phyloP scores from a whole-genome alignment of 768 basidiomycete species.

The Rubroboletus pulcherrimus region DNA sequence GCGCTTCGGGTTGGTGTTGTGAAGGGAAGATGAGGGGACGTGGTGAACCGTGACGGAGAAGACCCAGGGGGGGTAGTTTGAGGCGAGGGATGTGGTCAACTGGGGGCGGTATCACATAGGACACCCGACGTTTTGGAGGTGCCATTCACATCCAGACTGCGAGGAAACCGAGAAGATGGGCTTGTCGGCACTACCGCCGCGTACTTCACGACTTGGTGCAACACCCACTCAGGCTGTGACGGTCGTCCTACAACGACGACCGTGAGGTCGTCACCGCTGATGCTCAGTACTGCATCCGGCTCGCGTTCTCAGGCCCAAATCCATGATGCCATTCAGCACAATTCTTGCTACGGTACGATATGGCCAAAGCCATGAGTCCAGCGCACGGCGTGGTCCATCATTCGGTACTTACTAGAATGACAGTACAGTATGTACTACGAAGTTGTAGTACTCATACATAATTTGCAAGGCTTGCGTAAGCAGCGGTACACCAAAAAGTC shows the following conservation, averaged over 20 bases:
- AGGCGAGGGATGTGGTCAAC: slow-evolving; percentile 58
- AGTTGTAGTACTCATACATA: background rate
- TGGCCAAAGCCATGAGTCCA: background rate
- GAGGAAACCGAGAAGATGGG: background rate
- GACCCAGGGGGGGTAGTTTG: slow-evolving; percentile 63
- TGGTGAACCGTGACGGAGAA: slow-evolving; percentile 61
- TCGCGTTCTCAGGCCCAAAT: background rate
- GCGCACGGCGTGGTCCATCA: background rate
- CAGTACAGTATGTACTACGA: background rate
- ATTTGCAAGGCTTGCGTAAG: slow-evolving; percentile 19
- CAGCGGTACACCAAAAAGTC: slow-evolving; percentile 1
- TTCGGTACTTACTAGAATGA: no score
- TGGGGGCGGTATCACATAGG: slow-evolving; percentile 84
- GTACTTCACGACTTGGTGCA: background rate
- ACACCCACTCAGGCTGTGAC: background rate
- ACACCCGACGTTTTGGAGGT: slow-evolving; percentile 65
- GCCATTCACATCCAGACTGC: slow-evolving; percentile 33
- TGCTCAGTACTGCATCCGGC: slow-evolving; percentile 5
- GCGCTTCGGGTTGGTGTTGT: slow-evolving; percentile 20
- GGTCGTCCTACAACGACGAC: slow-evolving; percentile 5
- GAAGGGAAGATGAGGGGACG: slow-evolving; percentile 61
- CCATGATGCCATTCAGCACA: background rate
- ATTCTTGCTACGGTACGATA: background rate
- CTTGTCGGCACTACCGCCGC: background rate
- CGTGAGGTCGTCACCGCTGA: background rate